A percentile compares a stretch with the other conserved stretches of the same genome.
phyloP scores from a whole-genome alignment of 2,329 filamentous ascomycete species.

The Torrubiellomyces zombiae region DNA sequence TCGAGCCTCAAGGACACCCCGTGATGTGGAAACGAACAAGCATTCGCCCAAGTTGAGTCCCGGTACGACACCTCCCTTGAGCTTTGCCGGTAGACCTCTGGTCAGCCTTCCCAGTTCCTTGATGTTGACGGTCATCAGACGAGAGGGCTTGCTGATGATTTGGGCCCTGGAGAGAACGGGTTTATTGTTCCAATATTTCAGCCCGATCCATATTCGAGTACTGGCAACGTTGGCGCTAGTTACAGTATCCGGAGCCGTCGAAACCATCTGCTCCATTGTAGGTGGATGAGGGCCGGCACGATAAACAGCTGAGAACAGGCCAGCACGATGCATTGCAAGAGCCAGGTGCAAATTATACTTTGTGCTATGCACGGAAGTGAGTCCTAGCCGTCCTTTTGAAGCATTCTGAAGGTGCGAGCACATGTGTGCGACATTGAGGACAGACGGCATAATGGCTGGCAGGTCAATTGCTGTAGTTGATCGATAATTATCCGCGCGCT shows the following conservation, averaged over 20 bases:
- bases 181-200: constrained; percentile 78
- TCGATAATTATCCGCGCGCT: constrained; percentile 2
- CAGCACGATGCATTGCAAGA: constrained; percentile 64
- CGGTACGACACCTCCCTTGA: constrained; percentile 49
- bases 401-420: constrained; percentile 89
- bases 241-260: constrained; percentile 35
- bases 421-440: constrained; percentile 60
- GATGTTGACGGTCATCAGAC: constrained; percentile 50
- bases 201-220: constrained; percentile 68
- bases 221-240: constrained; percentile 56
- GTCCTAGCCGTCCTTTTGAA: constrained; percentile 61
- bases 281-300: constrained; percentile 46
- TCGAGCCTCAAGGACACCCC: constrained; percentile 62
- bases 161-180: constrained; percentile 56
- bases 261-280: constrained; percentile 25
- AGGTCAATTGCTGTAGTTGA: constrained; percentile 2
- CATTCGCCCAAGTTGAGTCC: constrained; percentile 69
- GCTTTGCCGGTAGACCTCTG: constrained; percentile 43
- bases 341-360: constrained; percentile 65
- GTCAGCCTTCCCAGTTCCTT: constrained; percentile 46
- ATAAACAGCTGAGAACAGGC: constrained; percentile 67
- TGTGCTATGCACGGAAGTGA: constrained; percentile 68
- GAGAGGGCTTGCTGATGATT: constrained; percentile 57
- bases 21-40: constrained; percentile 62
- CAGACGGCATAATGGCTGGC: constrained; percentile 22